Conservation (phyloP, 1,284 basidiomycete species). For the Phellopilus nigrolimitatus region DNA sequence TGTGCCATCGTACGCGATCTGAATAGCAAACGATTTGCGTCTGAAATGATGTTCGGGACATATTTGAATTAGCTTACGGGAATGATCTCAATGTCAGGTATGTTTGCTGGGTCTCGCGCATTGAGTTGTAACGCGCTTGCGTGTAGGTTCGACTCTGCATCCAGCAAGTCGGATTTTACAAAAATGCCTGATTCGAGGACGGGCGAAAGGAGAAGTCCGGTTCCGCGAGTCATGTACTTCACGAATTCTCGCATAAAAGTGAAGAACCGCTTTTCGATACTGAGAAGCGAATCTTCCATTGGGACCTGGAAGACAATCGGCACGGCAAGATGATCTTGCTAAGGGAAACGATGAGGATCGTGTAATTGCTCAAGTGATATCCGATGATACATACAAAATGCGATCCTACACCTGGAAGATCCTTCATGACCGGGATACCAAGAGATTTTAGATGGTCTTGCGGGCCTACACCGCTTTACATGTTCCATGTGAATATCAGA, state of each 20-base stretch:
- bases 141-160: slow-evolving; percentile 20
- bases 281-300: slow-evolving; percentile 27
- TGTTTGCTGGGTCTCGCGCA: slow-evolving; percentile 23
- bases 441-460: slow-evolving; percentile 25
- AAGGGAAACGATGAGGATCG: background rate
- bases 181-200: slow-evolving; percentile 29
- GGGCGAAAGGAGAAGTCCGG: slow-evolving; percentile 29
- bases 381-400: slow-evolving; percentile 24
- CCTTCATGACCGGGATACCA: slow-evolving; percentile 29
- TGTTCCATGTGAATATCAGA: too few species aligned
- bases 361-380: background rate
- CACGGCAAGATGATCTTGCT: slow-evolving; percentile 33
- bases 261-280: slow-evolving; percentile 22
- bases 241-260: slow-evolving; percentile 27
- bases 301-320: slow-evolving; percentile 29
- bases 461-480: slow-evolving; percentile 28
- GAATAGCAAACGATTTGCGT: background rate
- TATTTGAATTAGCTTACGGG: slow-evolving; percentile 24
- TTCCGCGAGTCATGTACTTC: slow-evolving; percentile 29
- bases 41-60: slow-evolving; percentile 2
- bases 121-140: slow-evolving; percentile 19
- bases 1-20: slow-evolving; percentile 12
- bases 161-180: slow-evolving; percentile 26
- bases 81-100: slow-evolving; percentile 37
- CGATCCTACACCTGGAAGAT: slow-evolving; percentile 34